These are phyloP conservation scores for Penicillium manginii DNA, from an alignment of 495 filamentous ascomycete genomes.

Conservation along the genomic window DNA sequence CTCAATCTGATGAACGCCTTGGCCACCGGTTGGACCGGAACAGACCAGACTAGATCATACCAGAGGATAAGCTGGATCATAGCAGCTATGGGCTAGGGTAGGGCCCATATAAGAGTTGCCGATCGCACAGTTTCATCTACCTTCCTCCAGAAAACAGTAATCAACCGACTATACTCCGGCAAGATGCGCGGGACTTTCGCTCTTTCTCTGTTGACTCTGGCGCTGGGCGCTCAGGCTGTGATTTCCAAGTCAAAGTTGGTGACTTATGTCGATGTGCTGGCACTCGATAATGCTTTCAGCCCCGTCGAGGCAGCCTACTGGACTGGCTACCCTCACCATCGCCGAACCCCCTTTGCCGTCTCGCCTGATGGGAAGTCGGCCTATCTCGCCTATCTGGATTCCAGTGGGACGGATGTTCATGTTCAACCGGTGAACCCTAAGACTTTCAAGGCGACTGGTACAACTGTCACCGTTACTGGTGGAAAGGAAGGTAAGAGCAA, in stretches of 20 bases:
- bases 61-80: not conserved
- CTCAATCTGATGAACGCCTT: not conserved
- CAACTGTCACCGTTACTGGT: conserved; percentile 43
- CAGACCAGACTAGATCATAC: not conserved
- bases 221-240: conserved; percentile 31
- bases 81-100: not conserved
- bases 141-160: conserved; percentile 10
- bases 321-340: conserved; percentile 56
- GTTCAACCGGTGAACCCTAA: conserved; percentile 50
- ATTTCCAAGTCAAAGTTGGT: conserved; percentile 36
- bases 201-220: conserved; percentile 36
- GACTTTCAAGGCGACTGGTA: conserved; percentile 51
- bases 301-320: conserved; percentile 57
- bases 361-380: conserved; percentile 56
- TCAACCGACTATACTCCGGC: conserved; percentile 16
- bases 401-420: conserved; percentile 51
- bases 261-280: conserved; percentile 47
- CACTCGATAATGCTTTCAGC: conserved; percentile 46
- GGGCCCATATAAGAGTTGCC: conserved; percentile 16
- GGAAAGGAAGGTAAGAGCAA: conserved; percentile 45
- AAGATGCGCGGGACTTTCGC: conserved; percentile 33
- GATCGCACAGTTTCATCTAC: conserved; percentile 9
- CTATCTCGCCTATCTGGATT: conserved; percentile 55
- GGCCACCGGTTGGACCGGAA: not conserved
- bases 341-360: conserved; percentile 55